Conservation (phyloP, 2,329 filamentous ascomycete species). For the Pseudocercospora crystallina region DNA sequence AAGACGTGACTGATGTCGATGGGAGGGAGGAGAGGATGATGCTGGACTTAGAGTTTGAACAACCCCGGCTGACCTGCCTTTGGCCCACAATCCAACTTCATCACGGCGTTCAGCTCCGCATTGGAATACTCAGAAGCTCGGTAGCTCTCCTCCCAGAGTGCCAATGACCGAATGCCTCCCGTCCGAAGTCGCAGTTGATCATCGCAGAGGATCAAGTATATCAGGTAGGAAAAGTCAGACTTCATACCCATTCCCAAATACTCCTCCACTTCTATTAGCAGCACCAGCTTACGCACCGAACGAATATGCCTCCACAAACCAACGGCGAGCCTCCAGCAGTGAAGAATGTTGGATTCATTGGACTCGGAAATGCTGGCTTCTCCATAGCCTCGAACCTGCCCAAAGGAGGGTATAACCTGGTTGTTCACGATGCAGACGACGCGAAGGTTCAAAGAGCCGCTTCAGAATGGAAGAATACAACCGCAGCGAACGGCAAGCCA, state of each 20-base stretch:
- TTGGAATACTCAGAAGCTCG: too few species aligned
- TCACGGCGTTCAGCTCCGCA: too few species aligned
- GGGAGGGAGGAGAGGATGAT: too few species aligned
- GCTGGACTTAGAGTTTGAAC: too few species aligned
- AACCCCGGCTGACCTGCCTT: too few species aligned
- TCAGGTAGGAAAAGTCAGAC: slow-evolving; percentile 4
- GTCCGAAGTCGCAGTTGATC: slow-evolving; percentile 8
- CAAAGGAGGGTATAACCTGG: slow-evolving; percentile 33
- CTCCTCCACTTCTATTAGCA: neutral
- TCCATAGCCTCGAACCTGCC: slow-evolving; percentile 38
- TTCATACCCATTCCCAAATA: neutral
- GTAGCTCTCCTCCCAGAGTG: too few species aligned
- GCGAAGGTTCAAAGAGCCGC: slow-evolving; percentile 26
- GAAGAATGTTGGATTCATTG: slow-evolving; percentile 37
- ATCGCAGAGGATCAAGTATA: neutral
- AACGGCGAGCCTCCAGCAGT: slow-evolving; percentile 20
- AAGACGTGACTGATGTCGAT: too few species aligned
- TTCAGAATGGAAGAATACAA: slow-evolving; percentile 32
- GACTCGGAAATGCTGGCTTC: slow-evolving; percentile 37
- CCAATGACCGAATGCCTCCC: slow-evolving; percentile 10
- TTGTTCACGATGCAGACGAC: slow-evolving; percentile 35
- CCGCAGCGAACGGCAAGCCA: slow-evolving; percentile 25
- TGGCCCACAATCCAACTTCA: too few species aligned
- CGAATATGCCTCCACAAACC: slow-evolving; percentile 16
- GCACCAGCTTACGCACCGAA: neutral